phyloP scores from a whole-genome alignment of 2,329 filamentous ascomycete species.

The Aspergillus clavatus region DNA sequence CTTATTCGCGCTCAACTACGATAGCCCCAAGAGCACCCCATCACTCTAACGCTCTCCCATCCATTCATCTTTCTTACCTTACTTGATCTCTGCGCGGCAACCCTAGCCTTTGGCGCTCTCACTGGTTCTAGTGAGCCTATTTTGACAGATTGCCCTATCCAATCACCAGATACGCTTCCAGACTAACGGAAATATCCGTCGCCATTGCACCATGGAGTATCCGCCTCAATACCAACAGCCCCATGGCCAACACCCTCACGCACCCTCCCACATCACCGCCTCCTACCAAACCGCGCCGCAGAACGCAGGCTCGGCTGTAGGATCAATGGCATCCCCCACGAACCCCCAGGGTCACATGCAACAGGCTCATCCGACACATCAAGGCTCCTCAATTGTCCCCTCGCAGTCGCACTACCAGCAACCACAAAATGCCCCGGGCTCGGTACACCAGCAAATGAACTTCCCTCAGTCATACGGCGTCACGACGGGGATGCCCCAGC shows the following conservation, averaged over 20 bases:
- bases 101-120: conserved; percentile 13
- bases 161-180: conserved; percentile 18
- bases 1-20: conserved; percentile 22
- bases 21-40: conserved; percentile 20
- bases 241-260: conserved; percentile 58
- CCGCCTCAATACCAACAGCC: conserved; percentile 66
- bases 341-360: conserved; percentile 65
- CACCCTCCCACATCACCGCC: conserved; percentile 52
- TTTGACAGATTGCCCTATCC: conserved; percentile 13
- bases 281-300: conserved; percentile 60
- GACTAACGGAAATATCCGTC: conserved; percentile 25
- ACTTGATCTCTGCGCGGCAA: conserved; percentile 14
- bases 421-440: conserved; percentile 56
- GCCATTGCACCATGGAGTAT: conserved; percentile 63
- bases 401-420: conserved; percentile 68
- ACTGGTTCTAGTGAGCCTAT: conserved; percentile 17
- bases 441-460: conserved; percentile 65
- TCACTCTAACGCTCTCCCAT: conserved; percentile 21
- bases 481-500: conserved; percentile 64
- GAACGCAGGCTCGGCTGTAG: conserved; percentile 41
- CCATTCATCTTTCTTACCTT: conserved; percentile 12
- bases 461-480: conserved; percentile 77
- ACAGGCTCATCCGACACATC: conserved; percentile 53
- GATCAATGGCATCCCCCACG: conserved; percentile 66
- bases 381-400: conserved; percentile 75